phyloP scores from a whole-genome alignment of 208 protist genomes.

The Trichomonas tenax region DNA sequence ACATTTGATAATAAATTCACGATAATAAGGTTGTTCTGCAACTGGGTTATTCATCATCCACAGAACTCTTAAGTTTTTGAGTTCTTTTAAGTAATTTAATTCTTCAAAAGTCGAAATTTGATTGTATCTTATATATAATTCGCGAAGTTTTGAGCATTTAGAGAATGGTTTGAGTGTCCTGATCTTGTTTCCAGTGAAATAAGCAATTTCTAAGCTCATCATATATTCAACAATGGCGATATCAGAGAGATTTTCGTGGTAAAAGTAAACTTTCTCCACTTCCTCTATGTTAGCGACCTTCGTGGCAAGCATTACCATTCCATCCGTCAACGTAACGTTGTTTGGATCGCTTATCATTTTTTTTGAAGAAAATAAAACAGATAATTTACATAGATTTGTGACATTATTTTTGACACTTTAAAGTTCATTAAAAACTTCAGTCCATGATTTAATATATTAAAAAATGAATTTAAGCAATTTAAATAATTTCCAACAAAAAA shows the following conservation, averaged over 20 bases:
- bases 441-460: too few species aligned
- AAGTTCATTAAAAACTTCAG: too few species aligned
- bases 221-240: background rate
- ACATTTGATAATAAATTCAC: background rate
- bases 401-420: too few species aligned
- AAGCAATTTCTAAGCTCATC: background rate
- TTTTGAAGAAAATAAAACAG: background rate
- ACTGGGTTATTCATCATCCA: constrained; percentile 5
- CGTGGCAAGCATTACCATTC: background rate
- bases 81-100: background rate
- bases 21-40: background rate
- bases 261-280: background rate
- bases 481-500: too few species aligned
- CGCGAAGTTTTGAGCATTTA: background rate
- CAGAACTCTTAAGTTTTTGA: background rate
- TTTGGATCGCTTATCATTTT: background rate
- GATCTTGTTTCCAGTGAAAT: background rate
- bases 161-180: background rate
- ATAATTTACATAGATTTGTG: background rate
- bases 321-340: background rate
- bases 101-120: background rate
- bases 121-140: background rate
- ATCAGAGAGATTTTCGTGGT: background rate
- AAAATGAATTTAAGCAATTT: too few species aligned
- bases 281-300: background rate